Conservation (phyloP, 495 filamentous ascomycete genomes). For the Thozetella sp. region DNA sequence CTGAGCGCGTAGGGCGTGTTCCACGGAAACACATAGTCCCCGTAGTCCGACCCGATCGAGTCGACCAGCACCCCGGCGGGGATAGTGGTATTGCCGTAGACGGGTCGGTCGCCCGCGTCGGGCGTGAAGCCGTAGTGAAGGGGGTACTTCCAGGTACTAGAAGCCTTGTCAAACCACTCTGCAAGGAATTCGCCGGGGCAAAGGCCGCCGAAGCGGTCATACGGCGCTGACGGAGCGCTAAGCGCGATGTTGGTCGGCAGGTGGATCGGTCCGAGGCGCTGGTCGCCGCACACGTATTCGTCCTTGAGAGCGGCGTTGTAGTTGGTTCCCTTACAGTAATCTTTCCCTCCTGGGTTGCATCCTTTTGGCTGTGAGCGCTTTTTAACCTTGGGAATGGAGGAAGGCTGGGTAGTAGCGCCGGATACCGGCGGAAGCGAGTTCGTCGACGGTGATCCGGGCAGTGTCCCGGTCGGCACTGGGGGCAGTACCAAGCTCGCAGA, state of each 20-base stretch:
- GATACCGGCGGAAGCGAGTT: too few species aligned
- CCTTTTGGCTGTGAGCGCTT: too few species aligned
- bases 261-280: slow-evolving; percentile 47
- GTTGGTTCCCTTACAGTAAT: slow-evolving; percentile 40
- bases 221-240: slow-evolving; percentile 31
- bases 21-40: slow-evolving; percentile 43
- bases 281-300: slow-evolving; percentile 52
- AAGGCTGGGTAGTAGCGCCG: too few species aligned
- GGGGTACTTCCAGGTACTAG: slow-evolving; percentile 43
- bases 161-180: slow-evolving; percentile 37
- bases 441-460: too few species aligned
- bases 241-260: slow-evolving; percentile 43
- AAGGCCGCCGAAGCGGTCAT: slow-evolving; percentile 49
- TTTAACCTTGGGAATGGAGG: too few species aligned
- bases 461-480: too few species aligned
- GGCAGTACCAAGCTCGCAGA: too few species aligned
- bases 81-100: slow-evolving; percentile 47
- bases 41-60: slow-evolving; percentile 52
- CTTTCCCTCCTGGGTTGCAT: not conserved
- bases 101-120: slow-evolving; percentile 26
- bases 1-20: slow-evolving; percentile 54
- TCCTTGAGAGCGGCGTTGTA: slow-evolving; percentile 19
- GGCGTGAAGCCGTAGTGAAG: slow-evolving; percentile 41
- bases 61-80: slow-evolving; percentile 48
- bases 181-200: slow-evolving; percentile 51